A percentile compares a stretch with the other conserved stretches of the same genome.
Conservation (phyloP, 306 rosid species). For the Dicorynia guianensis region DNA sequence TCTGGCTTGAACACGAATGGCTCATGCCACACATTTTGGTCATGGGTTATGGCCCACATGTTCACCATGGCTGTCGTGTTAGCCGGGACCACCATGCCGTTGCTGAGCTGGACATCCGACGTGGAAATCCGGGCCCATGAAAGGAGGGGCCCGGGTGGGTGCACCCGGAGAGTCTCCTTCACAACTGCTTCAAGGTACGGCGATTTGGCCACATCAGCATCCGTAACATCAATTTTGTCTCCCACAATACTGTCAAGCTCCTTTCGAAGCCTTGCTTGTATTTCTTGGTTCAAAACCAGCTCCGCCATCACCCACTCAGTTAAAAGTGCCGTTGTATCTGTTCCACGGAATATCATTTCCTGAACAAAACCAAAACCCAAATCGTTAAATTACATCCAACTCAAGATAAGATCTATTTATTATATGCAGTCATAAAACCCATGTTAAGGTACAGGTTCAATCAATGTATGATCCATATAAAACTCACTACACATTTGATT, state of each 20-base stretch:
- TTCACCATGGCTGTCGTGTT: conserved; percentile 59
- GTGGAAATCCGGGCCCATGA: conserved; percentile 67
- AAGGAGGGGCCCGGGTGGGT: conserved; percentile 66
- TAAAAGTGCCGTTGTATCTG: conserved; percentile 57
- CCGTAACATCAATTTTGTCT: conserved; percentile 30
- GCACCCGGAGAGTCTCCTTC: conserved; percentile 53
- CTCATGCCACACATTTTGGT: conserved; percentile 47
- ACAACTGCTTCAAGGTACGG: conserved; percentile 51
- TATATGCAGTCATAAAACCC: no score
- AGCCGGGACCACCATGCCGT: conserved; percentile 59
- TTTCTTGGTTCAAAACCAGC: conserved; percentile 45
- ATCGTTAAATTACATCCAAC: background rate
- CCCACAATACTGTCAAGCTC: conserved; percentile 45
- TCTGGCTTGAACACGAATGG: conserved; percentile 54
- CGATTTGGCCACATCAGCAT: conserved; percentile 46
- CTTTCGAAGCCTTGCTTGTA: conserved; percentile 40
- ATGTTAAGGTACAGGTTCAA: no score
- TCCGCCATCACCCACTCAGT: conserved; percentile 62
- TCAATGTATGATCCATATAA: no score
- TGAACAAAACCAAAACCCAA: conserved; percentile 16
- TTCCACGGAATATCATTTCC: conserved; percentile 68
- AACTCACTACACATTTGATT: no score
- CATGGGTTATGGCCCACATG: conserved; percentile 63
- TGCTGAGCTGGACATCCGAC: conserved; percentile 62
- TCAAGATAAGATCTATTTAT: no score